Evolutionary conservation across 2,329 filamentous ascomycete genomes (phyloP).

Genomic region (Xylariales sp.): DNA sequence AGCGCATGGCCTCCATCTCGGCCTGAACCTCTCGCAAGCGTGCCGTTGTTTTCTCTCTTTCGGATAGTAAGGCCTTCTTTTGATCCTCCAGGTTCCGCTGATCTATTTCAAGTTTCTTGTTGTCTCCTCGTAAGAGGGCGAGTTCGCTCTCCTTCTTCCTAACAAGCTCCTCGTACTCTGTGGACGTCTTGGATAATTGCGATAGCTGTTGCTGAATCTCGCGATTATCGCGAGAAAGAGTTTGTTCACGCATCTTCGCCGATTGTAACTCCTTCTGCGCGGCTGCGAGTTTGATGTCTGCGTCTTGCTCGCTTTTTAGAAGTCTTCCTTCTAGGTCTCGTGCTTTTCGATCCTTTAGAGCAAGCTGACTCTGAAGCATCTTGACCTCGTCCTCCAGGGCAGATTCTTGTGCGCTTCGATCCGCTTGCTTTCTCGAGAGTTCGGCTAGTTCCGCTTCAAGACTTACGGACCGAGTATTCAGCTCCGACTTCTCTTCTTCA

Average conservation of each 20-base stretch:
- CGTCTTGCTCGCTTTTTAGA: constrained; percentile 86
- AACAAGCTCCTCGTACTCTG: constrained; percentile 93
- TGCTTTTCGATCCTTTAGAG: constrained; percentile 88
- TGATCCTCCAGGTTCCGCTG: constrained; percentile 83
- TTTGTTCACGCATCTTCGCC: constrained; percentile 78
- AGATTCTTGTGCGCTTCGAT: constrained; percentile 81
- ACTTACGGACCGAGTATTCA: constrained; percentile 73
- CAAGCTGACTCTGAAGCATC: constrained; percentile 90
- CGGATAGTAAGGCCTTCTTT: constrained; percentile 74
- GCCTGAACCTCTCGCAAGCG: constrained; percentile 87
- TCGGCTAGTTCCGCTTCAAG: constrained; percentile 79
- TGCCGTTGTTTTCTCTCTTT: constrained; percentile 82
- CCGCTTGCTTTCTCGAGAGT: constrained; percentile 75
- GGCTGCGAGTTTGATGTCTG: constrained; percentile 83
- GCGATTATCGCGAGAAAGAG: constrained; percentile 82
- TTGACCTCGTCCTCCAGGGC: constrained; percentile 84
- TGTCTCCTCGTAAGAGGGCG: constrained; percentile 83
- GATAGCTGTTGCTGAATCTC: constrained; percentile 86
- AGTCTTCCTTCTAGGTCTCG: constrained; percentile 88
- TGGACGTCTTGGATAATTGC: constrained; percentile 89
- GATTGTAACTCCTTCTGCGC: constrained; percentile 83
- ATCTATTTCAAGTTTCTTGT: constrained; percentile 85
- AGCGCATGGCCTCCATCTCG: constrained; percentile 86
- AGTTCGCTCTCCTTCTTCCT: constrained; percentile 95
- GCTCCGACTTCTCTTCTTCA: constrained; percentile 84